Evolutionary conservation across 768 basidiomycete genomes (phyloP), one percentile per base, ranked within the genome.

Genomic region (Roridomyces roridus): DNA sequence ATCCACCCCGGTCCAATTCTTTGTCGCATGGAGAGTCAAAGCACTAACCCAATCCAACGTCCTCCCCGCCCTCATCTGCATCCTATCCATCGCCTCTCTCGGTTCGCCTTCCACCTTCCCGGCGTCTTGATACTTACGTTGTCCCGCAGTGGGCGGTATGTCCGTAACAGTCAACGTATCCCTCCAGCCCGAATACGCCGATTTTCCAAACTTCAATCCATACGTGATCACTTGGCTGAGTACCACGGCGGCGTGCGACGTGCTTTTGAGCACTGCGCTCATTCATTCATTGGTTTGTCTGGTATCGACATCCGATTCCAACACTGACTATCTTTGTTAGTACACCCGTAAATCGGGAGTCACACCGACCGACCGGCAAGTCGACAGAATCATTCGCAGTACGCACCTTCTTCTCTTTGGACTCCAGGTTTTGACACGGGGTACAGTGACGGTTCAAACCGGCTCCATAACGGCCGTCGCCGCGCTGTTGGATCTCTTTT

Each of bases 1-100:
- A 40, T 65, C 63, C 6, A 65, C 61, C 2, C 63, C 63, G 9
- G 31, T 65, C 18, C 63, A 65, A 35, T 48, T 65, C 6, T 65
- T 65, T 46, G 28, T 59, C 17, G 60, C 60, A 6, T 65, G 57
- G 56, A 40, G 63, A 29, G 14, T 62, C 1, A 21, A 46, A 40
- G 17, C 34, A 1, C 18, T 62, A 18, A 62, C 51, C 0, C 17
- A 43, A 3, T 49, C 42, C 5, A 31, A 23, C 18, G 0, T 51
- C 28, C 26, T 55, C 12, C 53, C 59, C 4, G 18, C 14, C 14
- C 9, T 51, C 6, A 51, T 60, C 25, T 12, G 8, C 4, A 0
- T 51, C 12, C 49, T 50, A 3, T 20, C 59, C 17, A 4, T 60
- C 6, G 21, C 51, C 11, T 60, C 59, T 17, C 29, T 60, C 34